Percentiles rank a stretch among this genome's conserved stretches.
Conservation (phyloP, 129 eudicot species). For the Centella asiatica region DNA sequence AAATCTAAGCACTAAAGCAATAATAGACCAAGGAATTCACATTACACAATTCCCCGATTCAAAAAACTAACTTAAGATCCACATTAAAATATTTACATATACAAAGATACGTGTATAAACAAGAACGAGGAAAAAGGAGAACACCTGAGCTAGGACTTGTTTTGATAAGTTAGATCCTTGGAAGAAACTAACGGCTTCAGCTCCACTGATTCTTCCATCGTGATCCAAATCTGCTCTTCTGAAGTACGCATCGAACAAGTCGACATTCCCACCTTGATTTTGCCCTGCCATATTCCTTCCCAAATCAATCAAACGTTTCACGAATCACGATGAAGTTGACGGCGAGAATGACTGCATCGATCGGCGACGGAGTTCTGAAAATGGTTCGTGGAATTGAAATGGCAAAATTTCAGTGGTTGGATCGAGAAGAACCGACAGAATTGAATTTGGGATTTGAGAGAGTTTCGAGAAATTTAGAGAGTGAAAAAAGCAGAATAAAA, state of each 20-base stretch:
- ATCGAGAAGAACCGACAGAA: not conserved
- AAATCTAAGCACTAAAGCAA: not conserved
- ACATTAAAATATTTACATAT: not conserved
- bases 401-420: not conserved
- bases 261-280: slow-evolving; percentile 29
- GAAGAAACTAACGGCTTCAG: slow-evolving; percentile 78
- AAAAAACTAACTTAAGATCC: too few relatives aligned
- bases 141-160: slow-evolving; percentile 84
- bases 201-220: slow-evolving; percentile 87
- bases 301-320: not conserved
- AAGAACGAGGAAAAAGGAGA: not conserved
- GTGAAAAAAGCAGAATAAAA: too few relatives aligned
- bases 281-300: slow-evolving; percentile 26
- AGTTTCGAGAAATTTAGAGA: not conserved
- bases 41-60: too few relatives aligned
- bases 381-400: slow-evolving; percentile 2
- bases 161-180: slow-evolving; percentile 72
- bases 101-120: slow-evolving; percentile 2
- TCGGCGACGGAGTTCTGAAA: not conserved
- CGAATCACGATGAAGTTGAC: not conserved
- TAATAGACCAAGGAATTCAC: not conserved
- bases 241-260: slow-evolving; percentile 66
- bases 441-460: not conserved
- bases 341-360: not conserved
- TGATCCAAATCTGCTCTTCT: slow-evolving; percentile 79